Percentiles rank a stretch among this genome's conserved stretches.
Evolutionary conservation across 139 green algal genomes (phyloP).

Genomic region (Micractinium conductrix): DNA sequence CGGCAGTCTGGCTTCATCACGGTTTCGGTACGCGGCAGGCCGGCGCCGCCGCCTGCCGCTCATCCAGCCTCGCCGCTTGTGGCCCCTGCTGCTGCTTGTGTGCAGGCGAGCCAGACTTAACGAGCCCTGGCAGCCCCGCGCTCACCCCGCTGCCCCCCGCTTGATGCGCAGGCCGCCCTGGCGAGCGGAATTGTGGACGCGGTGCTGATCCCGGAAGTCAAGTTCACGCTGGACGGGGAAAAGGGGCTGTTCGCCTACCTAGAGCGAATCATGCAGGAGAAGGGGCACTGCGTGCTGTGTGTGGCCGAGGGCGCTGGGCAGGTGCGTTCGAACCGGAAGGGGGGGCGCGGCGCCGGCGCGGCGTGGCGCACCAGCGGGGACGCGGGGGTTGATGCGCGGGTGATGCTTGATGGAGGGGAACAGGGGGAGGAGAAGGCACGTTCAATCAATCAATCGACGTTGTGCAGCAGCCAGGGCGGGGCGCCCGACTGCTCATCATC

Average conservation of each 20-base stretch:
- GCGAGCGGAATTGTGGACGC: slow-evolving; percentile 69
- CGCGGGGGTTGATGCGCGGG: not conserved
- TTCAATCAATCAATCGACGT: no score
- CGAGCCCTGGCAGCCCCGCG: no score
- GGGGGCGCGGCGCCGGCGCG: not conserved
- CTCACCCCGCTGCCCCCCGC: no score
- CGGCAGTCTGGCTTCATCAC: slow-evolving; percentile 87
- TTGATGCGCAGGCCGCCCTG: slow-evolving; percentile 73
- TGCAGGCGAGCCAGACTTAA: no score
- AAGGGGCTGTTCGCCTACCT: slow-evolving; percentile 86
- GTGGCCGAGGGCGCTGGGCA: slow-evolving; percentile 86
- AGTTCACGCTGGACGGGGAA: slow-evolving; percentile 82
- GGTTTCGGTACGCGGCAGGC: slow-evolving; percentile 55
- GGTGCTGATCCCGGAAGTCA: slow-evolving; percentile 96
- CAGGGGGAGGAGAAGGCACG: not conserved
- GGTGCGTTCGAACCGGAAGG: slow-evolving; percentile 29
- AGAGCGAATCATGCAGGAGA: slow-evolving; percentile 76
- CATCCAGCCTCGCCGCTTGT: no score
- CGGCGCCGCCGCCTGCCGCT: no score
- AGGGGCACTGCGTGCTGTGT: slow-evolving; percentile 83
- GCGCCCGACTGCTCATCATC: not conserved
- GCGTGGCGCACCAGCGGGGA: not conserved
- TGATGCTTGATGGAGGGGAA: not conserved
- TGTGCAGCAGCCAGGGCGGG: not conserved
- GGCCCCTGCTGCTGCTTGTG: no score